Percentiles rank a stretch among this genome's conserved stretches.
These are phyloP conservation scores for Lactarius akahatsu DNA, from an alignment of 768 basidiomycete species.

Conservation along the genomic window DNA sequence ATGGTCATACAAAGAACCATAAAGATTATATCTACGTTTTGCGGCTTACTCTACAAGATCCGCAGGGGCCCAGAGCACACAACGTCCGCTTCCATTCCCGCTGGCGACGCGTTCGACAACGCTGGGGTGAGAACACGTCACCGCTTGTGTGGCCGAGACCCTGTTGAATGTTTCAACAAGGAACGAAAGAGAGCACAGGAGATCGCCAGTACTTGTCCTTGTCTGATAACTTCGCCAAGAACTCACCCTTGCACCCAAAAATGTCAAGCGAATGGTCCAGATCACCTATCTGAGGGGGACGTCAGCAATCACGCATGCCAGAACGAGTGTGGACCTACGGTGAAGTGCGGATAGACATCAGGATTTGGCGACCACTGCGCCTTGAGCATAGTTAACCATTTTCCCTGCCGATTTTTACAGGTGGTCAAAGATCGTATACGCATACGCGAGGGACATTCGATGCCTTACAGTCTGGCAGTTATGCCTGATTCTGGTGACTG, in stretches of 20 bases:
- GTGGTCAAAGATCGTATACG: neutral
- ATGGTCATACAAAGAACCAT: neutral
- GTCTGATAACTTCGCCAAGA: slow-evolving; percentile 54
- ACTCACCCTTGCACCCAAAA: slow-evolving; percentile 73
- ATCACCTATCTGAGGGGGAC: slow-evolving; percentile 56
- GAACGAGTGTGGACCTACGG: slow-evolving; percentile 44
- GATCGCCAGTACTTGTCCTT: slow-evolving; percentile 53
- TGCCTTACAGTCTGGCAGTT: slow-evolving; percentile 75
- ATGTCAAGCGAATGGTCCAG: slow-evolving; percentile 80
- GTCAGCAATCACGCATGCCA: neutral
- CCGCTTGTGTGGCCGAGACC: slow-evolving; percentile 83
- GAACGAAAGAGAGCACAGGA: neutral
- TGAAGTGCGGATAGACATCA: slow-evolving; percentile 80
- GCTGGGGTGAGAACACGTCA: slow-evolving; percentile 82
- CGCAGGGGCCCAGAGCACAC: slow-evolving; percentile 74
- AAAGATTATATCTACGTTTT: neutral
- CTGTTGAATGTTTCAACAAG: slow-evolving; percentile 38
- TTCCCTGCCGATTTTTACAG: slow-evolving; percentile 50
- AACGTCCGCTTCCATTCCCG: slow-evolving; percentile 78
- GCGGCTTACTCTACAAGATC: slow-evolving; percentile 19
- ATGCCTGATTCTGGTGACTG: slow-evolving; percentile 61
- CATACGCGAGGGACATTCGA: neutral
- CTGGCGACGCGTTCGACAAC: slow-evolving; percentile 71
- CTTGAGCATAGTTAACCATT: slow-evolving; percentile 75
- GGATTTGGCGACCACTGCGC: slow-evolving; percentile 80